Evolutionary conservation across 2,329 filamentous ascomycete genomes (phyloP).

Genomic region (Stemphylium lycopersici): DNA sequence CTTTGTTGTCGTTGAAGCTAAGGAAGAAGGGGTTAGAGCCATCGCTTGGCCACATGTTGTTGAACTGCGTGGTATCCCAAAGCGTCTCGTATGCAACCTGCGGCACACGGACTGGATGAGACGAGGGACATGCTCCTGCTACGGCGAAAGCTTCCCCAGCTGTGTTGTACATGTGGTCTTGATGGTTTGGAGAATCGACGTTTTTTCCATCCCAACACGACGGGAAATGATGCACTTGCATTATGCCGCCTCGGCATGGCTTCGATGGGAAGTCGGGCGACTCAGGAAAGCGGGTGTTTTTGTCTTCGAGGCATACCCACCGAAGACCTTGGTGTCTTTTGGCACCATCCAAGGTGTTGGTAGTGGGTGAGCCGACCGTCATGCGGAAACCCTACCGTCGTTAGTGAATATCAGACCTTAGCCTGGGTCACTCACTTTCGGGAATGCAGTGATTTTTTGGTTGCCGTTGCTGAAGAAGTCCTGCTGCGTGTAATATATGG

Average conservation of each 20-base stretch:
- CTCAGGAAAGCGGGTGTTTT: slow-evolving; percentile 28
- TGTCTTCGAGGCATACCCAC: slow-evolving; percentile 20
- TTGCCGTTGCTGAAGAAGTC: slow-evolving; percentile 43
- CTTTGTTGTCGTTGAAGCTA: slow-evolving; percentile 32
- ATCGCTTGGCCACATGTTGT: slow-evolving; percentile 34
- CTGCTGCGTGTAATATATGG: slow-evolving; percentile 42
- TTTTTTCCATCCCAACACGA: slow-evolving; percentile 56
- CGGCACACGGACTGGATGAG: slow-evolving; percentile 39
- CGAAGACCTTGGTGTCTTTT: slow-evolving; percentile 8
- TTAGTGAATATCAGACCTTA: not conserved
- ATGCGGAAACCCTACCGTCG: slow-evolving; percentile 38
- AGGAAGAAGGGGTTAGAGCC: slow-evolving; percentile 37
- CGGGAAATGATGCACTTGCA: slow-evolving; percentile 31
- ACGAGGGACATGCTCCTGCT: slow-evolving; percentile 32
- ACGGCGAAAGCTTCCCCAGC: slow-evolving; percentile 27
- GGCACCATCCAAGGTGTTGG: slow-evolving; percentile 9
- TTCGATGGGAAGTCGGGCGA: slow-evolving; percentile 13
- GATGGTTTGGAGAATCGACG: slow-evolving; percentile 61
- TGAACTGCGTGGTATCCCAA: slow-evolving; percentile 38
- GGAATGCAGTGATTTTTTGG: slow-evolving; percentile 31
- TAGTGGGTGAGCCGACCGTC: slow-evolving; percentile 42
- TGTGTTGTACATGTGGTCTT: slow-evolving; percentile 52
- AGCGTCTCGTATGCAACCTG: slow-evolving; percentile 42
- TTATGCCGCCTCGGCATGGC: slow-evolving; percentile 10
- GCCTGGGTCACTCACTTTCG: slow-evolving; percentile 20